Conservation (phyloP, 2,329 filamentous ascomycete species). For the Fusarium ambrosium region DNA sequence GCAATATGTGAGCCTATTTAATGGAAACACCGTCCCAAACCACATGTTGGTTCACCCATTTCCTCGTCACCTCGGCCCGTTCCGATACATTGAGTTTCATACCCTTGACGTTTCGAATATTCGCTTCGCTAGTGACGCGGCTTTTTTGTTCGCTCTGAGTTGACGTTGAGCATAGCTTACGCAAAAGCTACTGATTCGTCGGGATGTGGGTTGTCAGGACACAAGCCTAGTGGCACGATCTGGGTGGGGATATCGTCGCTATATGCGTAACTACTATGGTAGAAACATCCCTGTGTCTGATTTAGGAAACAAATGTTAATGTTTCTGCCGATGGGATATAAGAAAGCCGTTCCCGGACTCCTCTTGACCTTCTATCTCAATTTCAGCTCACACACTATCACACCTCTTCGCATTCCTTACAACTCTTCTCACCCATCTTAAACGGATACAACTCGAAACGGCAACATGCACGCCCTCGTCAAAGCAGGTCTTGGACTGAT, state of each 20-base stretch:
- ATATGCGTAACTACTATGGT: neutral
- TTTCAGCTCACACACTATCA: neutral
- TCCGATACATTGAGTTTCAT: neutral
- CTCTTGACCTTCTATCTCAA: neutral
- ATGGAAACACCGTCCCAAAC: neutral
- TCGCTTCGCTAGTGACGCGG: neutral
- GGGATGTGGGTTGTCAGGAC: slow-evolving; percentile 6
- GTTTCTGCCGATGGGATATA: neutral
- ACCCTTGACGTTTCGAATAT: neutral
- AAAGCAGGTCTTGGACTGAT: slow-evolving; percentile 10
- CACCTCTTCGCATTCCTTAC: neutral
- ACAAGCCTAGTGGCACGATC: slow-evolving; percentile 3
- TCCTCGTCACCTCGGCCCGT: neutral
- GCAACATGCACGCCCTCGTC: slow-evolving; percentile 13
- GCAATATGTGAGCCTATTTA: too few relatives aligned
- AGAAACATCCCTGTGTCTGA: neutral
- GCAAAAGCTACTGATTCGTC: slow-evolving; percentile 19
- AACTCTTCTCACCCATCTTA: neutral
- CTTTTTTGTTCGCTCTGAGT: neutral
- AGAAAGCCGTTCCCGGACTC: too few relatives aligned
- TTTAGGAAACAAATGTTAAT: too few relatives aligned
- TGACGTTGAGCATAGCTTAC: neutral
- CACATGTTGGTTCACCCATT: neutral
- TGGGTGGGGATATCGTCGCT: neutral
- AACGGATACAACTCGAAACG: neutral